Conservation (phyloP, 2,329 filamentous ascomycete species). For the Aspergillus sp. region DNA sequence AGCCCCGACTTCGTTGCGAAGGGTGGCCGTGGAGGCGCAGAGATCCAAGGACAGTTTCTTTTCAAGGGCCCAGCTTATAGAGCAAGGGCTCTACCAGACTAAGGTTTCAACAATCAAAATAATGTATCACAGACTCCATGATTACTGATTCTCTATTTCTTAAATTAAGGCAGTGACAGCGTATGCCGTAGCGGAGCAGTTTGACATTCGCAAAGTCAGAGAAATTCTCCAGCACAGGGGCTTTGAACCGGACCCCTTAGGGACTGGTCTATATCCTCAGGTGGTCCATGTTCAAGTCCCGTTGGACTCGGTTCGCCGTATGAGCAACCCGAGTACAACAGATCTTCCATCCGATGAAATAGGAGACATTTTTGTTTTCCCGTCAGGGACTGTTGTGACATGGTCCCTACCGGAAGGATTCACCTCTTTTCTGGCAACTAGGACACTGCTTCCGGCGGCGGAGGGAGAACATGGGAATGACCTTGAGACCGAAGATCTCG, state of each 20-base stretch:
- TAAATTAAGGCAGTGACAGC: conserved; percentile 47
- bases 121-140: not conserved
- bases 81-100: conserved; percentile 29
- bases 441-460: conserved; percentile 66
- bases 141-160: conserved; percentile 4
- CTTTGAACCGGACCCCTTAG: conserved; percentile 54
- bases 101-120: conserved; percentile 20
- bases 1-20: conserved; percentile 66
- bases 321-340: conserved; percentile 32
- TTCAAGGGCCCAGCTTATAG: conserved; percentile 33
- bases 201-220: conserved; percentile 51
- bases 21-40: conserved; percentile 82
- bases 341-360: conserved; percentile 40
- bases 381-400: conserved; percentile 83
- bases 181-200: conserved; percentile 60
- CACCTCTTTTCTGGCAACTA: conserved; percentile 60
- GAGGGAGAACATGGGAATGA: conserved; percentile 62
- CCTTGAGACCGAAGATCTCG: conserved; percentile 80
- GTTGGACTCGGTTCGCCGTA: conserved; percentile 38
- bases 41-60: conserved; percentile 47
- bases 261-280: conserved; percentile 56
- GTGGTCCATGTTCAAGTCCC: conserved; percentile 53
- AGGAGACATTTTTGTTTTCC: conserved; percentile 92
- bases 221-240: conserved; percentile 51
- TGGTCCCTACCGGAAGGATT: conserved; percentile 79